A percentile compares a stretch with the other conserved stretches of the same genome.
Evolutionary conservation across 176 grass and related monocot genomes (phyloP).

Genomic region (Tillandsia fasciculata): DNA sequence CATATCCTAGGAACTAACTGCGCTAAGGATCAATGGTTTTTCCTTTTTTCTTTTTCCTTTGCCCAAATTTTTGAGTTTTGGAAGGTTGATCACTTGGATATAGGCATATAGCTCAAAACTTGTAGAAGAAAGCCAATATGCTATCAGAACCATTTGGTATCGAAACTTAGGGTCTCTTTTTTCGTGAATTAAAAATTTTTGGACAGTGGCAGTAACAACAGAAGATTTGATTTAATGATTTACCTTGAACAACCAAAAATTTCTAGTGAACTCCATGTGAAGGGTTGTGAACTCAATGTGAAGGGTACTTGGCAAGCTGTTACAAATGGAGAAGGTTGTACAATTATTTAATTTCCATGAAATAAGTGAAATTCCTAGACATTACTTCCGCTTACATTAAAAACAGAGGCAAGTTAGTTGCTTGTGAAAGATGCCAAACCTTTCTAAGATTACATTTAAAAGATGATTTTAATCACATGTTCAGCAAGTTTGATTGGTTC

Average conservation of each 20-base stretch:
- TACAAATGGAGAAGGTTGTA: neutral
- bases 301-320: neutral
- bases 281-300: neutral
- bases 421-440: neutral
- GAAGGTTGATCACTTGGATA: too few relatives aligned
- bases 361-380: neutral
- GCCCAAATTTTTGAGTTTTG: too few relatives aligned
- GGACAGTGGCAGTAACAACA: too few relatives aligned
- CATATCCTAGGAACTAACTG: neutral
- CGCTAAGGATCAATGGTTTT: neutral
- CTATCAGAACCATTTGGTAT: too few relatives aligned
- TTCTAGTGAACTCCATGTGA: too few relatives aligned
- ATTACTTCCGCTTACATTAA: neutral
- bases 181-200: neutral
- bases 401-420: neutral
- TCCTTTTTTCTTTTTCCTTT: neutral
- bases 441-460: neutral
- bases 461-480: neutral
- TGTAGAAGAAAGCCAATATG: too few relatives aligned
- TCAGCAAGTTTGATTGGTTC: constrained; percentile 1
- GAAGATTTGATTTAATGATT: too few relatives aligned
- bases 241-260: too few relatives aligned
- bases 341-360: neutral
- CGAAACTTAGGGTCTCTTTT: too few relatives aligned
- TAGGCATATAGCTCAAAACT: too few relatives aligned